phyloP scores from a whole-genome alignment of 768 basidiomycete species.

The Cystobasidium ongulense region DNA sequence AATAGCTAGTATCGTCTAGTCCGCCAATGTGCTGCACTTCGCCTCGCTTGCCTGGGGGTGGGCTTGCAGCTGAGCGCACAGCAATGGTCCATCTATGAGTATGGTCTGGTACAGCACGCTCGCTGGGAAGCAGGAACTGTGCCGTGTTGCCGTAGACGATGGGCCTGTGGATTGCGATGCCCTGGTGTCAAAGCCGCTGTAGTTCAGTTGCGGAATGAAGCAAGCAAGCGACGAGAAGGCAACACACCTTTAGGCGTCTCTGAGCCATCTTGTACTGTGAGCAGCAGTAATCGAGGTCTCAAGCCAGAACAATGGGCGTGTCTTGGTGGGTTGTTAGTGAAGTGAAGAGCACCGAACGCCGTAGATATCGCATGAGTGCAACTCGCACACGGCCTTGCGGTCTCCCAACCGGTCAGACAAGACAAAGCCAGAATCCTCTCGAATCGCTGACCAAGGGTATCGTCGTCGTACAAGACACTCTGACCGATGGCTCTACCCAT shows the following conservation, averaged over 20 bases:
- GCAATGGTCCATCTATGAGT: slow-evolving; percentile 97
- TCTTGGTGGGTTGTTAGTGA: not conserved
- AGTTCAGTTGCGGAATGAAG: not conserved
- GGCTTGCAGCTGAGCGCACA: slow-evolving; percentile 74
- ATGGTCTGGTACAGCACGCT: slow-evolving; percentile 64
- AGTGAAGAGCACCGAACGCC: not conserved
- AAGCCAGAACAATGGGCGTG: not conserved
- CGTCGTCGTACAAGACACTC: not conserved
- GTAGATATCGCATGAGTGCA: not conserved
- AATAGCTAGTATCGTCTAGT: slow-evolving; percentile 53
- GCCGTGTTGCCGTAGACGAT: slow-evolving; percentile 95
- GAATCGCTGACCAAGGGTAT: no score
- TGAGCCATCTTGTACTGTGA: slow-evolving; percentile 19
- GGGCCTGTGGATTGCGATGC: slow-evolving; percentile 75
- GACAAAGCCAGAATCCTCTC: no score
- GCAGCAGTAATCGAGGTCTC: no score
- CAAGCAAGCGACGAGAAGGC: not conserved
- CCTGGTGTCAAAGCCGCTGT: slow-evolving; percentile 50
- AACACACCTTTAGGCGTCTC: slow-evolving; percentile 23
- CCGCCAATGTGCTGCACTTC: slow-evolving; percentile 40
- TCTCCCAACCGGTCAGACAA: no score
- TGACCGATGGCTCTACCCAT: not conserved
- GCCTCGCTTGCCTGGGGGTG: slow-evolving; percentile 38
- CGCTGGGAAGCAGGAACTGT: slow-evolving; percentile 62
- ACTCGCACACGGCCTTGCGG: not conserved